These are phyloP conservation scores for Neopestalotiopsis sp. DNA, from an alignment of 2,329 filamentous ascomycete genomes.

Conservation along the genomic window DNA sequence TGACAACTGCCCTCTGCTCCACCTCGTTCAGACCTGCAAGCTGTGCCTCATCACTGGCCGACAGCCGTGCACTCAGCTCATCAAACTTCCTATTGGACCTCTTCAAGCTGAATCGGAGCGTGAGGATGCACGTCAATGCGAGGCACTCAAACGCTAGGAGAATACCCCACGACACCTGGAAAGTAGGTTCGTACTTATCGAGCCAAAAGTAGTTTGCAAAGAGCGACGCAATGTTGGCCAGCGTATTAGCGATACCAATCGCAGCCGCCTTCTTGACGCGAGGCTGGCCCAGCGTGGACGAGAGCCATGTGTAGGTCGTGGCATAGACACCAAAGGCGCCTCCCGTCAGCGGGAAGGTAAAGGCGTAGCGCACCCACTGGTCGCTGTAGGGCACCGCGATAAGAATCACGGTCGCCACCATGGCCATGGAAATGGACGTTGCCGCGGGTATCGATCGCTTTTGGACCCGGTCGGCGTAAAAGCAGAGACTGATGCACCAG, in stretches of 20 bases:
- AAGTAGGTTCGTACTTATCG: conserved; percentile 19
- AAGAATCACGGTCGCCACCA: conserved; percentile 4
- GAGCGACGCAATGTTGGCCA: conserved; percentile 22
- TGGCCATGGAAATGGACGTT: not conserved
- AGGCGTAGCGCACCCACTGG: conserved; percentile 19
- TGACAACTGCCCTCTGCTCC: not conserved
- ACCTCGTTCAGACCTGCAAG: not conserved
- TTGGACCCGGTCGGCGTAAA: conserved; percentile 11
- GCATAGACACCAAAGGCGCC: conserved; percentile 20
- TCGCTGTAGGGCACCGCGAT: conserved; percentile 5
- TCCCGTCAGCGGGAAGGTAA: conserved; percentile 16
- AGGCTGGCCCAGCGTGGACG: conserved; percentile 14
- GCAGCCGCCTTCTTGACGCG: conserved; percentile 21
- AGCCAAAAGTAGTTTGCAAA: conserved; percentile 24
- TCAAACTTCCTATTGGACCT: conserved; percentile 22
- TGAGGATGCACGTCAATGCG: not conserved
- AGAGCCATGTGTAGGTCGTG: conserved; percentile 19
- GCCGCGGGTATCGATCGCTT: not conserved
- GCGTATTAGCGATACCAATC: conserved; percentile 21
- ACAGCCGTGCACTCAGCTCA: not conserved
- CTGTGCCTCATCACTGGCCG: not conserved
- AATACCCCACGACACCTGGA: conserved; percentile 18
- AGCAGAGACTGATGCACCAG: conserved; percentile 4
- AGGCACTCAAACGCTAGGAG: conserved; percentile 14
- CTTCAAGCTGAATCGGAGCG: conserved; percentile 2